These are phyloP conservation scores for Hibiscus syriacus DNA, from an alignment of 345 rosid genomes.

Conservation along the genomic window DNA sequence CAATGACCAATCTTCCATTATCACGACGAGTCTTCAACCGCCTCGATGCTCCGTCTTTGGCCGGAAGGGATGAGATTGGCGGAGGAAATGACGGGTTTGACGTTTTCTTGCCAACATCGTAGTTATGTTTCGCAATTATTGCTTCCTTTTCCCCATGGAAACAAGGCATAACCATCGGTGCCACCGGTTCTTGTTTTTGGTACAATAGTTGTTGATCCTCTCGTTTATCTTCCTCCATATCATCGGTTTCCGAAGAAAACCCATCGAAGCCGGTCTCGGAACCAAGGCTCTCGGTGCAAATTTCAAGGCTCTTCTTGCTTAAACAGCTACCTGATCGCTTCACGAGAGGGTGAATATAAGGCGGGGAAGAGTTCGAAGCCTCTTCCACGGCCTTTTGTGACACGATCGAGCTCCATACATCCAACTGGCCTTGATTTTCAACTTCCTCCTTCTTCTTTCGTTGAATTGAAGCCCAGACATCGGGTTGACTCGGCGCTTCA, in stretches of 20 bases:
- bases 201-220: slow-evolving; percentile 10
- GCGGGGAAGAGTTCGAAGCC: slow-evolving; percentile 24
- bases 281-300: slow-evolving; percentile 97
- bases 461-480: slow-evolving; percentile 50
- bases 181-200: slow-evolving; percentile 5
- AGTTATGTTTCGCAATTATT: slow-evolving; percentile 12
- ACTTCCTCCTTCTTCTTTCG: slow-evolving; percentile 23
- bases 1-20: slow-evolving; percentile 80
- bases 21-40: slow-evolving; percentile 71
- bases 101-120: slow-evolving; percentile 17
- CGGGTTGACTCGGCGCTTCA: slow-evolving; percentile 16
- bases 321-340: slow-evolving; percentile 56
- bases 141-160: slow-evolving; percentile 21
- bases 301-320: slow-evolving; percentile 65
- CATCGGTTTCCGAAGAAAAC: slow-evolving; percentile 59
- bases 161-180: not conserved
- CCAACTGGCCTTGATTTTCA: slow-evolving; percentile 32
- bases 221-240: slow-evolving; percentile 36
- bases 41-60: slow-evolving; percentile 40
- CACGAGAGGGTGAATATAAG: slow-evolving; percentile 69
- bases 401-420: slow-evolving; percentile 57
- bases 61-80: slow-evolving; percentile 59
- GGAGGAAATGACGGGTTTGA: slow-evolving; percentile 55
- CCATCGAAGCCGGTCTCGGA: slow-evolving; percentile 93
- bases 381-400: slow-evolving; percentile 37